phyloP scores from a whole-genome alignment of 768 basidiomycete species.

The Podaxis pistillaris region DNA sequence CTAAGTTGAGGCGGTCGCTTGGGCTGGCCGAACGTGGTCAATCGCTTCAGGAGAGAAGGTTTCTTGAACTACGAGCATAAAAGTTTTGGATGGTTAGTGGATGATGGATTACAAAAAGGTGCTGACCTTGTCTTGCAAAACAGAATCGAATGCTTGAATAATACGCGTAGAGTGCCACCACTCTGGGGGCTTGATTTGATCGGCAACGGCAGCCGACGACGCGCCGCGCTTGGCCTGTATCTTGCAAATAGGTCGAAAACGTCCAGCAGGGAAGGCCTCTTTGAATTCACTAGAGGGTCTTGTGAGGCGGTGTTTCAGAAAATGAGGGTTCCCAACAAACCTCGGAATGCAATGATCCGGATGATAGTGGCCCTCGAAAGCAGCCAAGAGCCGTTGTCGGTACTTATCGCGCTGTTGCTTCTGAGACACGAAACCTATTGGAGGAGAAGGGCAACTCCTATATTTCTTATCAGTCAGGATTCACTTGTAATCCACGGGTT shows the following conservation, averaged over 20 bases:
- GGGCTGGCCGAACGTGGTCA: conserved; percentile 71
- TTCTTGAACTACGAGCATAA: conserved; percentile 68
- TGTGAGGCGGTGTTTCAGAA: conserved; percentile 5
- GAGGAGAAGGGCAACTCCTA: conserved; percentile 79
- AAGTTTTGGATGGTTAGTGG: conserved; percentile 9
- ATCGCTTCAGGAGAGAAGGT: conserved; percentile 82
- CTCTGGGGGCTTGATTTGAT: conserved; percentile 84
- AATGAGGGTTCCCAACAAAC: conserved; percentile 30
- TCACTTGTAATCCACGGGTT: background rate
- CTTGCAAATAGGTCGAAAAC: conserved; percentile 88
- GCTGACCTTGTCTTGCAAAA: conserved; percentile 79
- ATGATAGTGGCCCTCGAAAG: conserved; percentile 85
- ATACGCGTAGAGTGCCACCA: conserved; percentile 96
- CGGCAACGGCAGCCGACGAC: conserved; percentile 79
- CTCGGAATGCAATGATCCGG: conserved; percentile 84
- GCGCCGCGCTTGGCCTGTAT: conserved; percentile 83
- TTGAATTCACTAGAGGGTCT: conserved; percentile 76
- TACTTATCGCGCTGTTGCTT: conserved; percentile 84
- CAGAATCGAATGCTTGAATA: conserved; percentile 86
- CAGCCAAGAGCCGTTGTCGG: conserved; percentile 66
- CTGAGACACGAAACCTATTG: conserved; percentile 66
- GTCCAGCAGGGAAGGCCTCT: conserved; percentile 90
- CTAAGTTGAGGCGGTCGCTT: conserved; percentile 74
- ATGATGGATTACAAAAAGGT: background rate
- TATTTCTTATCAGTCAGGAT: conserved; percentile 15